Evolutionary conservation across 2,329 filamentous ascomycete species (phyloP).

Genomic region (Sclerotinia sclerotiorum): DNA sequence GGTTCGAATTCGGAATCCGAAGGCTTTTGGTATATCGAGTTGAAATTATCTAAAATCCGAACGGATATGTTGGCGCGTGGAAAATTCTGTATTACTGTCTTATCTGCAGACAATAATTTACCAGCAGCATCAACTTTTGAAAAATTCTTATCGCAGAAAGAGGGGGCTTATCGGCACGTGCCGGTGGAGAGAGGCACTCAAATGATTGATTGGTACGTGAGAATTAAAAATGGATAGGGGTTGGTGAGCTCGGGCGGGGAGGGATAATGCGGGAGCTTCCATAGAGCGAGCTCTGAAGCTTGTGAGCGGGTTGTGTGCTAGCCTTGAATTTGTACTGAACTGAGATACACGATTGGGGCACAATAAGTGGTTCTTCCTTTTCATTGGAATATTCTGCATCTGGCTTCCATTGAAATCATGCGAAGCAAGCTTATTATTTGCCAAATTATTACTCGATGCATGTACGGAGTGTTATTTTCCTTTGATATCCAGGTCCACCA

Average conservation of each 20-base stretch:
- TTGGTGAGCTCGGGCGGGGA: not conserved
- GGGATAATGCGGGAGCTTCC: not conserved
- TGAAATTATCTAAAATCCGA: not conserved
- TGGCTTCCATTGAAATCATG: constrained; percentile 6
- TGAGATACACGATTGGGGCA: not conserved
- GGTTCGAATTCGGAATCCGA: too few species aligned
- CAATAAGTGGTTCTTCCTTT: not conserved
- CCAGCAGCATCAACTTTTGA: not conserved
- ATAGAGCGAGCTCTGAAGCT: not conserved
- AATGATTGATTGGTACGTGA: not conserved
- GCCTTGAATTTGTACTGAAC: not conserved
- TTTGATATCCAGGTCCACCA: constrained; percentile 23
- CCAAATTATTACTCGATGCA: constrained; percentile 12
- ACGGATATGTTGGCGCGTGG: not conserved
- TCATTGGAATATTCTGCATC: constrained; percentile 21
- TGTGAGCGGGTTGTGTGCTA: not conserved
- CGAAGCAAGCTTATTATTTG: constrained; percentile 10
- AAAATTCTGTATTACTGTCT: not conserved
- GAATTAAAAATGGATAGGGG: constrained; percentile 9
- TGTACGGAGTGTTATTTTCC: not conserved
- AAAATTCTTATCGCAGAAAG: constrained; percentile 21
- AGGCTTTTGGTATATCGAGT: not conserved
- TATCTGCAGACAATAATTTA: not conserved
- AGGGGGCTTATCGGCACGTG: constrained; percentile 21
- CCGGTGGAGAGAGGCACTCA: not conserved